Percentiles rank a stretch among this genome's conserved stretches.
Evolutionary conservation across 2,329 filamentous ascomycete genomes (phyloP).

Genomic region (Penicillium freii): DNA sequence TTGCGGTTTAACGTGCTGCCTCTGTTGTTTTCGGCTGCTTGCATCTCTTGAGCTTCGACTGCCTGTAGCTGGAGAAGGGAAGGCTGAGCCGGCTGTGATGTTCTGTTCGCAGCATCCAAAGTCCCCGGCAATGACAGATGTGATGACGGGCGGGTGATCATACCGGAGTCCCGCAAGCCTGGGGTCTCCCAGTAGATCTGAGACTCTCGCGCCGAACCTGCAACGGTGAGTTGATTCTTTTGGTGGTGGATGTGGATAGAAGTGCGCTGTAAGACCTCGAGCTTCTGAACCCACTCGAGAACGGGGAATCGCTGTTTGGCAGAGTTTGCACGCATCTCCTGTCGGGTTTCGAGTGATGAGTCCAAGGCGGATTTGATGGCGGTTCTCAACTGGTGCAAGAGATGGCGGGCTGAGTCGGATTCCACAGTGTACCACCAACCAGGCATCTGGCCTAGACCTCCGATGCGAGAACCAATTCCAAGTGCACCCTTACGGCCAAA

Average conservation of each 20-base stretch:
- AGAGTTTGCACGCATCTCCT: constrained; percentile 63
- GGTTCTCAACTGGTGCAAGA: constrained; percentile 63
- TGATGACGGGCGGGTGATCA: constrained; percentile 2
- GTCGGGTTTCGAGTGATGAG: constrained; percentile 54
- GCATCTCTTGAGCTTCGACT: constrained; percentile 5
- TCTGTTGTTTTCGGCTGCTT: constrained; percentile 2
- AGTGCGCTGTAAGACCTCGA: constrained; percentile 61
- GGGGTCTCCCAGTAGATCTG: constrained; percentile 19
- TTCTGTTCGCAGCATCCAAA: constrained; percentile 3
- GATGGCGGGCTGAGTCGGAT: constrained; percentile 61
- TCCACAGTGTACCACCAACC: constrained; percentile 71
- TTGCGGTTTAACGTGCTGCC: constrained; percentile 8
- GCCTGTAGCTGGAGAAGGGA: constrained; percentile 11
- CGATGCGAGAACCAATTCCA: constrained; percentile 64
- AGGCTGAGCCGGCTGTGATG: constrained; percentile 3
- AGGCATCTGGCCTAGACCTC: constrained; percentile 66
- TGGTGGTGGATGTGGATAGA: constrained; percentile 58
- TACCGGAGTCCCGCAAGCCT: constrained; percentile 4
- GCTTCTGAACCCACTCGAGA: constrained; percentile 63
- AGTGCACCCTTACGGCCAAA: constrained; percentile 67
- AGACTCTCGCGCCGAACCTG: constrained; percentile 34
- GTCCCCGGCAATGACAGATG: neutral
- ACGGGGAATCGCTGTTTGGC: constrained; percentile 67
- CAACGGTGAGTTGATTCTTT: constrained; percentile 25
- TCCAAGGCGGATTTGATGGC: constrained; percentile 62